Conservation (phyloP, 768 basidiomycete species). For the Dentipellis sp. region DNA sequence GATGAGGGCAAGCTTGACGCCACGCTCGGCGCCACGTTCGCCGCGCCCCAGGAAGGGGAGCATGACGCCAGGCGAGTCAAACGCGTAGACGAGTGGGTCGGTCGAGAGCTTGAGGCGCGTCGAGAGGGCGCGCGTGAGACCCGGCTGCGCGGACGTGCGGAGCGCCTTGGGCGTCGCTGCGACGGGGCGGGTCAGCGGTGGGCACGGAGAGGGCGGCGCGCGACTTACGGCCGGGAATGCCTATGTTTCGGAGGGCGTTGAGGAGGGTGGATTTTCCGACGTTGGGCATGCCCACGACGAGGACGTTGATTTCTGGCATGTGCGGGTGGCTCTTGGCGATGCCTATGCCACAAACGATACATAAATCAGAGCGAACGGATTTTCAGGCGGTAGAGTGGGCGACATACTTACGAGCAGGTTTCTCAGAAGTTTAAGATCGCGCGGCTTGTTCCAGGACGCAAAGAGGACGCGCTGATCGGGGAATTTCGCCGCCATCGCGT, state of each 20-base stretch:
- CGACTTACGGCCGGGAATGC: constrained; percentile 76
- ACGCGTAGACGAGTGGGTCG: constrained; percentile 82
- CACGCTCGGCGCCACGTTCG: constrained; percentile 78
- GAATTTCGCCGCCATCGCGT: constrained; percentile 60
- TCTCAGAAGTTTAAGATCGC: constrained; percentile 57
- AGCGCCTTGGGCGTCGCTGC: constrained; percentile 81
- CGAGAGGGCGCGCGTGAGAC: constrained; percentile 82
- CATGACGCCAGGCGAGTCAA: constrained; percentile 97
- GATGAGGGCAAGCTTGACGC: constrained; percentile 87
- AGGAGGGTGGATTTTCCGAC: constrained; percentile 94
- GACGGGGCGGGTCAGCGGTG: neutral
- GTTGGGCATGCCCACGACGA: constrained; percentile 98
- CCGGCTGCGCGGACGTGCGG: constrained; percentile 81
- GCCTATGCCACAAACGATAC: constrained; percentile 28
- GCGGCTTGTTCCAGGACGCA: constrained; percentile 59
- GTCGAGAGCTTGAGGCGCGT: constrained; percentile 80
- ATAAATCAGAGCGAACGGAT: constrained; percentile 1
- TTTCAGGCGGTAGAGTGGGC: neutral
- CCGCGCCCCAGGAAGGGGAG: constrained; percentile 88
- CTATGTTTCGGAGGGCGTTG: constrained; percentile 81
- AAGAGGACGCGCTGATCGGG: constrained; percentile 63
- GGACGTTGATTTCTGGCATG: constrained; percentile 72
- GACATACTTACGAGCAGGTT: constrained; percentile 69
- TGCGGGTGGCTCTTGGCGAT: constrained; percentile 63
- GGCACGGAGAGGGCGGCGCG: neutral